These are phyloP conservation scores for Lanmaoa pseudosensibilis DNA, from an alignment of 768 basidiomycete species.

Conservation along the genomic window DNA sequence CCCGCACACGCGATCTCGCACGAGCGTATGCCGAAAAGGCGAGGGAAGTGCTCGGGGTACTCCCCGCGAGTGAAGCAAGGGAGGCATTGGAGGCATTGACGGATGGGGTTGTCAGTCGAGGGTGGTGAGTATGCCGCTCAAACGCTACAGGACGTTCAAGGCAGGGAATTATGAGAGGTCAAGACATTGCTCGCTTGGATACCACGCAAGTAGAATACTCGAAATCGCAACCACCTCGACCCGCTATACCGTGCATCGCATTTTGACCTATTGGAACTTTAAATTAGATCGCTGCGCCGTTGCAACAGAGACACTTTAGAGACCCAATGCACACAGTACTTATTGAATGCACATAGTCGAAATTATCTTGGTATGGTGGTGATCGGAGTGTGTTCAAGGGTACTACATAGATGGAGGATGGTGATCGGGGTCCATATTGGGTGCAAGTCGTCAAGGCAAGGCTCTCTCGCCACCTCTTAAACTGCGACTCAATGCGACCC, in stretches of 20 bases:
- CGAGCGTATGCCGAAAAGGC: constrained; percentile 74
- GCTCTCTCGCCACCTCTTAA: constrained; percentile 6
- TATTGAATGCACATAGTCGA: constrained; percentile 1
- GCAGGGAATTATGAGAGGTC: neutral
- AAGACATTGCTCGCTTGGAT: neutral
- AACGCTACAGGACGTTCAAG: neutral
- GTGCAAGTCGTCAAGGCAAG: neutral
- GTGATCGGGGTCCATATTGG: constrained; percentile 24
- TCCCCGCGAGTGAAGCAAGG: constrained; percentile 83
- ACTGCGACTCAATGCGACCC: constrained; percentile 44
- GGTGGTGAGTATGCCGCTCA: constrained; percentile 37
- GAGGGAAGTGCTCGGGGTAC: constrained; percentile 57
- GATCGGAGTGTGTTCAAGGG: no score
- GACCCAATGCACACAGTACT: neutral
- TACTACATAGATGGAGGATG: neutral
- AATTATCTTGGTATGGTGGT: neutral
- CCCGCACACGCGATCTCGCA: constrained; percentile 79
- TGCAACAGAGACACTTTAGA: neutral
- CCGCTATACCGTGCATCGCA: neutral
- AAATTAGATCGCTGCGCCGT: neutral
- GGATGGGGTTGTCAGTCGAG: constrained; percentile 63
- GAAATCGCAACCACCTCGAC: neutral
- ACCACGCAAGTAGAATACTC: neutral
- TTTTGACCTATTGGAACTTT: neutral
- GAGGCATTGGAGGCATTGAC: constrained; percentile 72